Evolutionary conservation across 371 early-diverging fungal species (phyloP).

Genomic region (Actinomortierella ambigua): DNA sequence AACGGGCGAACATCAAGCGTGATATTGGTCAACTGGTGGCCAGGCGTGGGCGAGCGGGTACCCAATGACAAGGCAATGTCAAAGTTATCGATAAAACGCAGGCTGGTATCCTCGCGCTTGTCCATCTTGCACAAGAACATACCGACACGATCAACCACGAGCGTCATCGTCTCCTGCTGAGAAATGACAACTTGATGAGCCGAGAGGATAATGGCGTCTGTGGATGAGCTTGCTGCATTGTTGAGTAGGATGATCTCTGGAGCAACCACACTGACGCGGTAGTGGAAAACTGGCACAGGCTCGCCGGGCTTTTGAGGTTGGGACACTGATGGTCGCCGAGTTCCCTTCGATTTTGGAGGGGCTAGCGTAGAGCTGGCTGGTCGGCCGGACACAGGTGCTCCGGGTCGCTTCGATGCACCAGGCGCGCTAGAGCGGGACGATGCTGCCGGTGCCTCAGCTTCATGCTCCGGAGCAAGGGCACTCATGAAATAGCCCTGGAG

Average conservation of each 20-base stretch:
- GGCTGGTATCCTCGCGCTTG: constrained; percentile 72
- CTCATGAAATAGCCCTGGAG: constrained; percentile 72
- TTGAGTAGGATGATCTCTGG: constrained; percentile 90
- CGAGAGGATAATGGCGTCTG: constrained; percentile 90
- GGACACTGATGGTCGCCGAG: constrained; percentile 33
- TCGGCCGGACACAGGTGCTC: constrained; percentile 6
- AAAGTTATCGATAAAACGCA: constrained; percentile 91
- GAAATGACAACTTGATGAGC: constrained; percentile 80
- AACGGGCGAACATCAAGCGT: constrained; percentile 67
- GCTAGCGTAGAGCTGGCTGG: not conserved
- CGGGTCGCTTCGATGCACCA: too few relatives aligned
- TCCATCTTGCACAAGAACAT: constrained; percentile 94
- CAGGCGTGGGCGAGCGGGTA: constrained; percentile 56
- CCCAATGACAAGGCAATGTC: constrained; percentile 83
- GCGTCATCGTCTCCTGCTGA: constrained; percentile 74
- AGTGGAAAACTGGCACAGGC: constrained; percentile 46
- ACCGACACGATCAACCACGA: constrained; percentile 83
- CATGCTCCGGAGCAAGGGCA: constrained; percentile 49
- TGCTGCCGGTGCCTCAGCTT: constrained; percentile 17
- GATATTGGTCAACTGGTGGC: constrained; percentile 62
- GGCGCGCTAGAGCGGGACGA: not conserved
- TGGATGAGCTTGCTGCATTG: constrained; percentile 68
- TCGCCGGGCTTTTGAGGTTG: constrained; percentile 23
- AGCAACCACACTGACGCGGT: constrained; percentile 79
- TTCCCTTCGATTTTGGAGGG: constrained; percentile 14